Evolutionary conservation across 2,329 filamentous ascomycete species (phyloP).

Genomic region (Bipolaris sorokiniana): DNA sequence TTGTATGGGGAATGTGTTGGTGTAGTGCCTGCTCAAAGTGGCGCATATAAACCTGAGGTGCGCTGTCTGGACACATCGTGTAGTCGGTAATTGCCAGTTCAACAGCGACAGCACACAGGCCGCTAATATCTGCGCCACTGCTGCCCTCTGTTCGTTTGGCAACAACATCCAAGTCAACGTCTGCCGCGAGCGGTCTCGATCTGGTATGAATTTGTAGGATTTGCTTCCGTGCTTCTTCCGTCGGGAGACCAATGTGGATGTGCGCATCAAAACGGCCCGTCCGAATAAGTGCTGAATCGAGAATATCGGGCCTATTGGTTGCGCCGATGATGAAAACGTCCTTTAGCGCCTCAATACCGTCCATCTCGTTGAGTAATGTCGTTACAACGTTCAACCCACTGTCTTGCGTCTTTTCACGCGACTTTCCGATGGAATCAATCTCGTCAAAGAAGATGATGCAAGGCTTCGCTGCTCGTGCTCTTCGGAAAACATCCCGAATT

Average conservation of each 20-base stretch:
- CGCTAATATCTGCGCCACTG: constrained; percentile 83
- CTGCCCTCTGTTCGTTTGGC: constrained; percentile 74
- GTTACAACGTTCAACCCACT: constrained; percentile 82
- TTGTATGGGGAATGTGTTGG: constrained; percentile 52
- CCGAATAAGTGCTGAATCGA: constrained; percentile 85
- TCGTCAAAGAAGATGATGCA: constrained; percentile 98
- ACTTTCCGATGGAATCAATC: constrained; percentile 81
- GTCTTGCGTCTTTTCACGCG: constrained; percentile 57
- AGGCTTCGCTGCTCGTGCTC: constrained; percentile 82
- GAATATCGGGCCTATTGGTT: constrained; percentile 85
- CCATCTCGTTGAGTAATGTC: constrained; percentile 92
- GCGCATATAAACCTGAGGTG: constrained; percentile 50
- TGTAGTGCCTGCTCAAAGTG: constrained; percentile 56
- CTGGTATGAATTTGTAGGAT: constrained; percentile 74
- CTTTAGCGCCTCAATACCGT: constrained; percentile 84
- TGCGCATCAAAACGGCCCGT: constrained; percentile 85
- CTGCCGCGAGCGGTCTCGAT: constrained; percentile 64
- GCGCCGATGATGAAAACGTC: constrained; percentile 88
- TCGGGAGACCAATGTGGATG: constrained; percentile 84
- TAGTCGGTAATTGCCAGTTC: constrained; percentile 45
- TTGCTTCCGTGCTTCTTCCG: constrained; percentile 72
- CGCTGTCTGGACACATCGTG: constrained; percentile 27
- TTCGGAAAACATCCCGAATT: constrained; percentile 82
- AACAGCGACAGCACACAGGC: constrained; percentile 56
- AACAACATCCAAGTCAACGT: constrained; percentile 70